Evolutionary conservation across 345 rosid species (phyloP), one percentile per base, ranked within the genome.

Genomic region (Sonneratia alba): DNA sequence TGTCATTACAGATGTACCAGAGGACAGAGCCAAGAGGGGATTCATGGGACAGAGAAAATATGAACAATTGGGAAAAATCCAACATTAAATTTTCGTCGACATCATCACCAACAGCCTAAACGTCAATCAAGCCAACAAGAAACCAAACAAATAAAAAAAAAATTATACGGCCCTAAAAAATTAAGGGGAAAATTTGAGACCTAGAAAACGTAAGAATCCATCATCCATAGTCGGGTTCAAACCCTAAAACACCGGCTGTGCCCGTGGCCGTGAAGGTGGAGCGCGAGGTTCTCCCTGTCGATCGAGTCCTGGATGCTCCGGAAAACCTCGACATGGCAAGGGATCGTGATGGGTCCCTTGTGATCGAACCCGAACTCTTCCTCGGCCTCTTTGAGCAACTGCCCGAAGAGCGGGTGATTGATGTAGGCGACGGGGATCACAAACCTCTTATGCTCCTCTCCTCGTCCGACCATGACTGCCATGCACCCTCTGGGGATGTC

Each of bases 291-390:
- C 55, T 90, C 98, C 76, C 80, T 43, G 68, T 87, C 87, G 74
- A 93, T 91, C 71, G 90, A 74, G 69, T 84, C 87, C 53, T 83
- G 96, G 76, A 91, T 86, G 72, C 75, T 78, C 21, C 86, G 86
- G 63, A 93, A 93, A 77, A 89, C 87, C 75, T 91, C 87, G 0
- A 91, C 91, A 43, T 85, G 84, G 80, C 97, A 93, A 53, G 98
- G 98, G 51, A 93, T 86, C 3, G 89, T 83, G 79, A 93, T 86
- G 16, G 91, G 96, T 1, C 98, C 98, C 42, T 80, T 73, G 49
- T 91, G 97, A 19, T 86, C 85, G 66, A 91, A 93, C 2, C 96
- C 98, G 59, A 74, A 91, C 78, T 89, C 94, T 49, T 89, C 89
- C 73, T 93, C 98, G 24, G 98, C 93, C 42, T 79, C 93, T 76